Percentiles rank a stretch among this genome's conserved stretches.
phyloP scores from a whole-genome alignment of 441 rosid species.

The Francoa sonchifolia region DNA sequence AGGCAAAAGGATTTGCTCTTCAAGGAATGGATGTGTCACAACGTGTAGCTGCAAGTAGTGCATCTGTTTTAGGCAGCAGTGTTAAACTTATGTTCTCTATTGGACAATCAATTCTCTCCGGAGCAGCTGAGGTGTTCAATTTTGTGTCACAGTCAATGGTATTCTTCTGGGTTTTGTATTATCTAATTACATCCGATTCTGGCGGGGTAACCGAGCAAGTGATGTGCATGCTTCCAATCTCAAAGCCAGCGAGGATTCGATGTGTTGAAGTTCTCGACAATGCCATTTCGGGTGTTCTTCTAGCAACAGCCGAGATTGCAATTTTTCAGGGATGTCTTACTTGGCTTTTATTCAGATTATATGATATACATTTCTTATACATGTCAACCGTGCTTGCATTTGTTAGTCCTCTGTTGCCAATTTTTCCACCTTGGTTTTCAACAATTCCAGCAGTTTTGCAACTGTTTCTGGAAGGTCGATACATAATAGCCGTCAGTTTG shows the following conservation, averaged over 20 bases:
- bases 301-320: conserved; percentile 89
- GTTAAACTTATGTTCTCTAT: conserved; percentile 53
- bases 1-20: conserved; percentile 72
- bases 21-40: conserved; percentile 73
- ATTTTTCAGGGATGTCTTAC: conserved; percentile 91
- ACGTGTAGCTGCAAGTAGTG: conserved; percentile 50
- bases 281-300: conserved; percentile 78
- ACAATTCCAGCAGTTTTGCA: conserved; percentile 73
- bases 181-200: conserved; percentile 81
- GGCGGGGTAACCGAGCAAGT: conserved; percentile 96
- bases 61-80: conserved; percentile 62
- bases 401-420: conserved; percentile 64
- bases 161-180: conserved; percentile 75
- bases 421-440: conserved; percentile 81
- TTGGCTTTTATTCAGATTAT: conserved; percentile 79
- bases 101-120: conserved; percentile 56
- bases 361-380: conserved; percentile 70
- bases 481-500: conserved; percentile 45
- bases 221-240: conserved; percentile 72
- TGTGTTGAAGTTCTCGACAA: conserved; percentile 82
- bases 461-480: conserved; percentile 59
- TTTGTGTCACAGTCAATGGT: conserved; percentile 73
- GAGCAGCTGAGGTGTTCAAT: conserved; percentile 88
- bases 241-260: conserved; percentile 37
- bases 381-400: conserved; percentile 75